Conservation (phyloP, 1,139 yeast genomes). For the Yamadazyma membranifaciens region DNA sequence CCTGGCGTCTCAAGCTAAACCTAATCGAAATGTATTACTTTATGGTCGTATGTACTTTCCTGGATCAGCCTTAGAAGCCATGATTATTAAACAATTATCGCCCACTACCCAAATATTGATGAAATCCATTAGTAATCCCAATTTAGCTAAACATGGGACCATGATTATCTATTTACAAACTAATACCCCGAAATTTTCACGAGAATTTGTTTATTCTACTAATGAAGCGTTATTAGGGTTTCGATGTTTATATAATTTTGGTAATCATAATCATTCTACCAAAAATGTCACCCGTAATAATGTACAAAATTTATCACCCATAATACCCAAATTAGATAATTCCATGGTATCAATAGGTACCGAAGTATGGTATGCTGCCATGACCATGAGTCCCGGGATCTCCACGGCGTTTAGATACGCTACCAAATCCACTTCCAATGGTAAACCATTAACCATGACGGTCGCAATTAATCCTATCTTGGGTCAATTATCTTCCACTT, state of each 20-base stretch:
- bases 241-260: constrained; percentile 72
- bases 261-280: constrained; percentile 29
- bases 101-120: constrained; percentile 62
- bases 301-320: constrained; percentile 10
- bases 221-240: constrained; percentile 87
- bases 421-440: constrained; percentile 82
- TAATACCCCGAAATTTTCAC: constrained; percentile 61
- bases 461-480: constrained; percentile 84
- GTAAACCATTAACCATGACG: constrained; percentile 87
- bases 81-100: constrained; percentile 69
- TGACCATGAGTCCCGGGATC: constrained; percentile 79
- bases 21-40: constrained; percentile 22
- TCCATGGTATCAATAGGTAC: constrained; percentile 71
- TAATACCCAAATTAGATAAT: constrained; percentile 42
- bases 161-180: constrained; percentile 74
- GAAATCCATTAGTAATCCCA: constrained; percentile 74
- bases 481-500: constrained; percentile 88
- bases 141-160: constrained; percentile 52
- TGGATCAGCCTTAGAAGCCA: constrained; percentile 82
- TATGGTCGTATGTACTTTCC: constrained; percentile 93
- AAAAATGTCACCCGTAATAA: no score
- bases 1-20: background rate
- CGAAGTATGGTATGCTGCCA: constrained; percentile 87
- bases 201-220: constrained; percentile 83
- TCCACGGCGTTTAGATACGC: constrained; percentile 84